phyloP scores from a whole-genome alignment of 768 basidiomycete species.

The Pisolithus orientalis region DNA sequence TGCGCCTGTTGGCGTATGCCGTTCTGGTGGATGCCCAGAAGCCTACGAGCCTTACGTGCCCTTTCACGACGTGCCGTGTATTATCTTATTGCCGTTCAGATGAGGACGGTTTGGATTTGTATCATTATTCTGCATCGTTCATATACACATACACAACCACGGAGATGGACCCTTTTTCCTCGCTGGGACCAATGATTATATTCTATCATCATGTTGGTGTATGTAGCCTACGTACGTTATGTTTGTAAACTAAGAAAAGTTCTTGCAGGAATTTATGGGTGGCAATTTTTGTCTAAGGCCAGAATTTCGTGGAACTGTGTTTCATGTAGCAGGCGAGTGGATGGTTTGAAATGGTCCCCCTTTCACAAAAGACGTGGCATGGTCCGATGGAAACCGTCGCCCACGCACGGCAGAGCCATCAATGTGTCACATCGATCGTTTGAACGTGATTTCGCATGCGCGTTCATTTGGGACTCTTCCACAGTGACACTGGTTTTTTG shows the following conservation, averaged over 20 bases:
- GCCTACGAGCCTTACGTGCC: conserved; percentile 22
- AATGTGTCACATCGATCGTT: conserved; percentile 3
- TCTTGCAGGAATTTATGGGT: conserved; percentile 6
- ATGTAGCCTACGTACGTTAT: conserved; percentile 32
- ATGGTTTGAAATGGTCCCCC: neutral
- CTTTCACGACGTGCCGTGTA: conserved; percentile 22
- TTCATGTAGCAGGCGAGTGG: neutral
- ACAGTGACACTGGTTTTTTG: neutral
- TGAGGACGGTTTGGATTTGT: conserved; percentile 21
- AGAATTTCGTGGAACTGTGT: neutral
- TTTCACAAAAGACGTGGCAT: neutral
- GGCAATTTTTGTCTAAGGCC: neutral
- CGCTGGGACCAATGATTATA: conserved; percentile 14
- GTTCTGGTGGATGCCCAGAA: conserved; percentile 3
- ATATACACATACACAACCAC: conserved; percentile 5
- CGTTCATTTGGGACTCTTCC: too few relatives aligned
- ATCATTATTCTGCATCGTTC: conserved; percentile 30
- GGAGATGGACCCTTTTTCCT: conserved; percentile 12
- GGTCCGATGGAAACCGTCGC: neutral
- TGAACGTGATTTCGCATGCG: conserved; percentile 1
- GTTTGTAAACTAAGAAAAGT: conserved; percentile 28
- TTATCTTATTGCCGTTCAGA: conserved; percentile 18
- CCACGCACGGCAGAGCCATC: neutral
- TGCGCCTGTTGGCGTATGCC: conserved; percentile 6
- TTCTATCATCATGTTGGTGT: conserved; percentile 17